These are phyloP conservation scores for Ganoderma sp. DNA, from an alignment of 1,284 basidiomycete species.

Conservation along the genomic window DNA sequence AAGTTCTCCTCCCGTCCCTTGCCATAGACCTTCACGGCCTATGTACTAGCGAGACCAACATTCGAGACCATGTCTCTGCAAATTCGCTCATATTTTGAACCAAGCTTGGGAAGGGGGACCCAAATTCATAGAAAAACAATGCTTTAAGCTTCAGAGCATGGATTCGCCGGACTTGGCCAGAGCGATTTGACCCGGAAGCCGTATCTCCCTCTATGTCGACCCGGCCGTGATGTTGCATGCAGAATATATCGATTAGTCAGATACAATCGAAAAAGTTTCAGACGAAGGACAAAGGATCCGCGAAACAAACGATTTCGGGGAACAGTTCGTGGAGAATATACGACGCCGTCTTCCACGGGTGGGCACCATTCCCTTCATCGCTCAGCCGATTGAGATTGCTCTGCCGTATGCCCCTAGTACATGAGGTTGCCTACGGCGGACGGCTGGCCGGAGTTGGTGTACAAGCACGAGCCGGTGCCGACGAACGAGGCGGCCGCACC, in stretches of 20 bases:
- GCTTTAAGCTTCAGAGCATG: too few relatives aligned
- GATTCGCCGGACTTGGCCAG: too few relatives aligned
- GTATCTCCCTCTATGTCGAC: too few relatives aligned
- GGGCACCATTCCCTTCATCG: not conserved
- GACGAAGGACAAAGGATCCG: not conserved
- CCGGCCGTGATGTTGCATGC: too few relatives aligned
- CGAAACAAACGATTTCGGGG: not conserved
- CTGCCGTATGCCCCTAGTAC: not conserved
- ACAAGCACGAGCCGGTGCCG: slow-evolving; percentile 8
- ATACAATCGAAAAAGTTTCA: not conserved
- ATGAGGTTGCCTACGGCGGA: slow-evolving; percentile 12
- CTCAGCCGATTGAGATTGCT: not conserved
- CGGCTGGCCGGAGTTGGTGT: slow-evolving; percentile 1
- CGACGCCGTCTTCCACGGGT: not conserved
- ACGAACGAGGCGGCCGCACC: not conserved
- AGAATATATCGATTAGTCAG: not conserved
- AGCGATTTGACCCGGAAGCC: too few relatives aligned
- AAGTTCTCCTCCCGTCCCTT: too few relatives aligned
- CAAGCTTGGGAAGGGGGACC: too few relatives aligned
- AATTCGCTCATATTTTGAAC: too few relatives aligned
- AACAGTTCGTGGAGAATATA: not conserved
- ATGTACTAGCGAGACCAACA: too few relatives aligned
- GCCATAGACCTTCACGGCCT: too few relatives aligned
- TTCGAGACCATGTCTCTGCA: too few relatives aligned
- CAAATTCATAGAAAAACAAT: too few relatives aligned